These are phyloP conservation scores for Taphrina pruni DNA, from an alignment of 1,139 yeast species.

Conservation along the genomic window DNA sequence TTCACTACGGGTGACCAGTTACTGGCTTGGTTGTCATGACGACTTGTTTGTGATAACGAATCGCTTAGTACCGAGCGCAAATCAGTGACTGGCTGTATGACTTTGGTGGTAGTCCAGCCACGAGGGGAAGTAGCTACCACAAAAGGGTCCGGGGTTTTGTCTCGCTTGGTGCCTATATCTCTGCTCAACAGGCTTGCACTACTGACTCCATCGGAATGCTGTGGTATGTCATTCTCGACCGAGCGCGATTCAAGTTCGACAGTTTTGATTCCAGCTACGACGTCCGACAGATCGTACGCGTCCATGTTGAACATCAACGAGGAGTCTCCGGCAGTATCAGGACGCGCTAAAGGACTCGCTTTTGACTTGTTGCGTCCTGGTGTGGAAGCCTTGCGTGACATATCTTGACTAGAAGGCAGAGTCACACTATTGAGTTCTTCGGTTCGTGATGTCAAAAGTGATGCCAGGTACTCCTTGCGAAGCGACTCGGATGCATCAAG, in stretches of 20 bases:
- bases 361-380: not conserved
- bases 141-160: not conserved
- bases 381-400: not conserved
- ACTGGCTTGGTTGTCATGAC: not conserved
- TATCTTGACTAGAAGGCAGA: not conserved
- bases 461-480: constrained; percentile 31
- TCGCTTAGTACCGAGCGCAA: constrained; percentile 21
- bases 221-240: not conserved
- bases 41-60: not conserved
- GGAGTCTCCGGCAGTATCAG: not conserved
- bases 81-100: constrained; percentile 13
- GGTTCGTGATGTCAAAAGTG: not conserved
- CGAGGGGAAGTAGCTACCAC: not conserved
- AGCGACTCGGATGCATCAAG: constrained; percentile 35
- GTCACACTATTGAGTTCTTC: constrained; percentile 14
- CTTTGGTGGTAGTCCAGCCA: constrained; percentile 4
- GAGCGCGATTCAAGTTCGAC: not conserved
- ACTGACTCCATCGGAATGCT: not conserved
- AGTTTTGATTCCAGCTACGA: not conserved
- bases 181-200: not conserved
- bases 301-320: constrained; percentile 47
- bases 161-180: not conserved
- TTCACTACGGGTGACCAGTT: constrained; percentile 6
- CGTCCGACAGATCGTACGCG: constrained; percentile 42
- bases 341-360: constrained; percentile 8